Percentiles rank a stretch among this genome's conserved stretches.
Evolutionary conservation across 1,139 yeast species (phyloP).

Genomic region (Saccharomyces hybrid): DNA sequence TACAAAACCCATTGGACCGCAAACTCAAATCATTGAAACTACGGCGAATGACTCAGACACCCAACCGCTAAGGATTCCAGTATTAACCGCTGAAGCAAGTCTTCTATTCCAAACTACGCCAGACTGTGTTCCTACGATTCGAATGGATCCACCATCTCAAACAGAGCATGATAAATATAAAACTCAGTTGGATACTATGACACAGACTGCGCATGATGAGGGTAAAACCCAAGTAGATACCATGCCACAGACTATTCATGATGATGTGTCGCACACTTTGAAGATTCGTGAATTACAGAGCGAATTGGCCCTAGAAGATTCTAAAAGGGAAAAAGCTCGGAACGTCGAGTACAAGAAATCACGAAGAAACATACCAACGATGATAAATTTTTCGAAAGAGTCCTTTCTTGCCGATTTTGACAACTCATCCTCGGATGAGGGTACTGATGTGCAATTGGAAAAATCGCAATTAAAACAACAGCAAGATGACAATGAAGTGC

Average conservation of each 20-base stretch:
- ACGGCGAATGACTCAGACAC: not conserved
- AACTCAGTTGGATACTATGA: not conserved
- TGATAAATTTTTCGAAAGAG: slow-evolving; percentile 14
- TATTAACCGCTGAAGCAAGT: not conserved
- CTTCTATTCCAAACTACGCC: not conserved
- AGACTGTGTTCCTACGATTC: not conserved
- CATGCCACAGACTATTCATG: not conserved
- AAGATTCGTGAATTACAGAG: slow-evolving; percentile 17
- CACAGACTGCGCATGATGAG: slow-evolving; percentile 2
- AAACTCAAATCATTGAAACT: not conserved
- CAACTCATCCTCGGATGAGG: slow-evolving; percentile 4
- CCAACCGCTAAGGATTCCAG: not conserved
- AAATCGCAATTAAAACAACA: not conserved
- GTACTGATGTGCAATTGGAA: not conserved
- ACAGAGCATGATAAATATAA: not conserved
- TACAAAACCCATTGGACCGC: not conserved
- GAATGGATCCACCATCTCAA: slow-evolving; percentile 3
- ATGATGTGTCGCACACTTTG: slow-evolving; percentile 2
- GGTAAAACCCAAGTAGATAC: not conserved
- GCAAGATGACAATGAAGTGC: not conserved
- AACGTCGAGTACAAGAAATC: slow-evolving; percentile 10
- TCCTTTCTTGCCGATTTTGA: slow-evolving; percentile 19
- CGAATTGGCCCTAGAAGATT: slow-evolving; percentile 9
- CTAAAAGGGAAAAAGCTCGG: slow-evolving; percentile 3
- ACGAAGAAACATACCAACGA: slow-evolving; percentile 1